A percentile compares a stretch with the other conserved stretches of the same genome.
Evolutionary conservation across 768 basidiomycete genomes (phyloP).

Genomic region (Dioszegia aurantiaca): DNA sequence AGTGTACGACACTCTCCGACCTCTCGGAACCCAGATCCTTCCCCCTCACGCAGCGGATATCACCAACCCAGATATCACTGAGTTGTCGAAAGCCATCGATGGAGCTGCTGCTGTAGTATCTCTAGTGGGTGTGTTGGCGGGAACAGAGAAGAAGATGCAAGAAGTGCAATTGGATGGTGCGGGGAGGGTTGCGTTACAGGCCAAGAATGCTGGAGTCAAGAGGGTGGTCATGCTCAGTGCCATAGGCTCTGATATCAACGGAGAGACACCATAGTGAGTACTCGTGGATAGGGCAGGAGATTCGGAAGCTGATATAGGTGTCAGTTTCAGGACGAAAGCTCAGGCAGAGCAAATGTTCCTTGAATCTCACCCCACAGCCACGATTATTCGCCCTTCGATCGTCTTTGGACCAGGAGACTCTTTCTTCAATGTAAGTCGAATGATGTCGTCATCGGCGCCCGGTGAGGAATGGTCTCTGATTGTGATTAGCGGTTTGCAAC

Average conservation of each 20-base stretch:
- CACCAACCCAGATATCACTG: conserved; percentile 54
- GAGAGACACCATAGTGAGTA: conserved; percentile 61
- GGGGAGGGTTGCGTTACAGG: conserved; percentile 63
- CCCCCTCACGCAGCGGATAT: conserved; percentile 58
- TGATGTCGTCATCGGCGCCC: neutral
- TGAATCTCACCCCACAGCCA: conserved; percentile 57
- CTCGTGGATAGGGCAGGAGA: neutral
- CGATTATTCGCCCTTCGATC: conserved; percentile 68
- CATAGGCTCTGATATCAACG: conserved; percentile 66
- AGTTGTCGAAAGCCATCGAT: conserved; percentile 53
- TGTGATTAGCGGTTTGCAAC: conserved; percentile 61
- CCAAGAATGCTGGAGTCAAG: conserved; percentile 57
- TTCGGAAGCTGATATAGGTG: neutral
- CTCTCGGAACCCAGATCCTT: conserved; percentile 54
- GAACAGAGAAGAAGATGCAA: conserved; percentile 61
- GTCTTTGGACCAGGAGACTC: conserved; percentile 74
- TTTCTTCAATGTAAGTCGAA: conserved; percentile 66
- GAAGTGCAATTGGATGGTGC: conserved; percentile 65
- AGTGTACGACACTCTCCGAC: conserved; percentile 47
- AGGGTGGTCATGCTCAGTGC: conserved; percentile 59
- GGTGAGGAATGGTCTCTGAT: neutral
- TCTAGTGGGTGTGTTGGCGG: conserved; percentile 67
- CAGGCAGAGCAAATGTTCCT: conserved; percentile 62
- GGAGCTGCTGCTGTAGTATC: conserved; percentile 64
- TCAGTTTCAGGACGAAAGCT: conserved; percentile 51